Percentiles rank a stretch among this genome's conserved stretches.
These are phyloP conservation scores for Colletotrichum sp. DNA, from an alignment of 2,329 filamentous ascomycete species.

Conservation along the genomic window DNA sequence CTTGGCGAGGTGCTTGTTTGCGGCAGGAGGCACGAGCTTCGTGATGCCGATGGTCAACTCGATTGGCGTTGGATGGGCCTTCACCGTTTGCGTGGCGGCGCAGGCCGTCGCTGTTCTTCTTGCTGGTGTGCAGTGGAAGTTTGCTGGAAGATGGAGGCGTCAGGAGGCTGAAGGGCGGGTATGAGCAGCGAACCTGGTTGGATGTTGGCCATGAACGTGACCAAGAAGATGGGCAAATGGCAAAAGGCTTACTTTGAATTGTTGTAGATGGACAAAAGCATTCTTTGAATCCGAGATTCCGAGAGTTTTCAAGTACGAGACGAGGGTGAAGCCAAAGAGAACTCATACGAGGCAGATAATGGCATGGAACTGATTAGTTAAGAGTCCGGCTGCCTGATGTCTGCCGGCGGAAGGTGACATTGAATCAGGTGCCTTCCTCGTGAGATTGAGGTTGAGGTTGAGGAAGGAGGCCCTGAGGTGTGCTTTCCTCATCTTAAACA, in stretches of 20 bases:
- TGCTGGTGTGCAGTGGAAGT: conserved; percentile 48
- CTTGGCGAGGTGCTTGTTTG: conserved; percentile 55
- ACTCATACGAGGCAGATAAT: not conserved
- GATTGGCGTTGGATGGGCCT: conserved; percentile 35
- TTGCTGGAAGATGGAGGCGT: conserved; percentile 40
- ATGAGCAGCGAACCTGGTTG: not conserved
- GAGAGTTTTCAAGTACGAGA: not conserved
- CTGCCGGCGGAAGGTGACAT: not conserved
- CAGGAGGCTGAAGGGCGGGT: conserved; percentile 6
- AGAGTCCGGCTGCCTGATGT: not conserved
- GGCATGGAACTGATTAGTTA: not conserved
- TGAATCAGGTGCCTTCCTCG: not conserved
- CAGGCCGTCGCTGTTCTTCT: conserved; percentile 51
- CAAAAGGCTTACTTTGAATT: not conserved
- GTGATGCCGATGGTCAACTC: conserved; percentile 53
- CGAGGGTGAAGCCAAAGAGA: no score
- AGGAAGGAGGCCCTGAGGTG: not conserved
- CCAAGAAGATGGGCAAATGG: not conserved
- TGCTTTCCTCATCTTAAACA: not conserved
- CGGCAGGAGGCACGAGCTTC: conserved; percentile 47
- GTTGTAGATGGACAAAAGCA: not conserved
- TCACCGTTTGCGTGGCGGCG: conserved; percentile 48
- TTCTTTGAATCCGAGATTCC: not conserved
- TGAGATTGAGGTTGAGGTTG: not conserved
- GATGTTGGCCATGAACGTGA: not conserved